Base-by-base conservation (phyloP, 805 yeast genomes). In the Yarrowia sp. region DNA sequence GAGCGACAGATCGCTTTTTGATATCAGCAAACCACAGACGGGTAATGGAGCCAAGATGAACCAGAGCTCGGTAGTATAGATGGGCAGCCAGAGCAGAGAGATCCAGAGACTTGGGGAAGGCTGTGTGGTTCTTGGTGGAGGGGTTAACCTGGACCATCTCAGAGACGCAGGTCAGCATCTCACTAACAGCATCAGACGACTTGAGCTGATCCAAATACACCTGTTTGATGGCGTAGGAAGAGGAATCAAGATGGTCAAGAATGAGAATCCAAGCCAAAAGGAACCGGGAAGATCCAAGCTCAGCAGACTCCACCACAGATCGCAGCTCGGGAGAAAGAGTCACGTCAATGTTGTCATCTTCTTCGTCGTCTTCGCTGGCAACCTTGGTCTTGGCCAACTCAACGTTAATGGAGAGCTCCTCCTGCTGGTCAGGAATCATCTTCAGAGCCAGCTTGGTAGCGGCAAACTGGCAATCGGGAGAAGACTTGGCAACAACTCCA, bases 1-100 rank as follows among this genome's bases (percentile, higher is more conserved):
- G 71, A 69, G 87, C 89, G 67, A 84, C 75, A 51, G 87, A 88
- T 65, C 85, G 82, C 71, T 89, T 89, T 68, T 91, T 82, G 35
- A 91, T 79, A 17, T 83, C 83, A 63, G 83, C 78, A 76, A 81
- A 92, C 72, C 72, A 58, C 17, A 36, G 63, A 5, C 63, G 30
- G 7, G 63, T 58, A 32, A 58, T 58, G 22, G 63, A 58, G 8
- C 56, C 56, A 6, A 61, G 46, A 35, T 61, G 64, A 6, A 48
- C 96, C 96, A 92, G 14, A 75, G 74, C 70, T 86, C 88, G 2
- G 82, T 82, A 17, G 79, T 72, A 3, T 88, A 81, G 1, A 58
- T 73, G 63, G 90, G 76, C 67, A 76, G 77, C 96, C 96, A 92
- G 65, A 84, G 77, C 86, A 21, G 63, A 8, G 14, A 30, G 21